Conservation (phyloP, 2,329 filamentous ascomycete genomes). For the Microdochium bolleyi region DNA sequence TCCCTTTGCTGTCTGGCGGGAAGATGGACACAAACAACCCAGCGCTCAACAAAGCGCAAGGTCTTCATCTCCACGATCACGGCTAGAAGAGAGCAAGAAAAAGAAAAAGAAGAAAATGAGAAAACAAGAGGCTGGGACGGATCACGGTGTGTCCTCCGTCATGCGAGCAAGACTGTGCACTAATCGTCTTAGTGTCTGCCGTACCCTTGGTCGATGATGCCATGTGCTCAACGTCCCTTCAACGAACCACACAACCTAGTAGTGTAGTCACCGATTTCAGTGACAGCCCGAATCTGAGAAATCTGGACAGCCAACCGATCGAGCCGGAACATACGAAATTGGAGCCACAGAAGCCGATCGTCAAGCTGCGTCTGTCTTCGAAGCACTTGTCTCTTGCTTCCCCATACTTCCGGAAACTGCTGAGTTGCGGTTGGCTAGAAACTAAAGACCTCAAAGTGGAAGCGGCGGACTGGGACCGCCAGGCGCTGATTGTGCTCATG, state of each 20-base stretch:
- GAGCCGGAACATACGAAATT: background rate
- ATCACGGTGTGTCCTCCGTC: background rate
- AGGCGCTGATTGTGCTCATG: background rate
- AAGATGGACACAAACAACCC: background rate
- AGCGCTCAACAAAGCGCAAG: background rate
- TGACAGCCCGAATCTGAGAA: background rate
- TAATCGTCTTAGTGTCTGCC: background rate
- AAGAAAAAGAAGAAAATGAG: background rate
- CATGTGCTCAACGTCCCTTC: background rate
- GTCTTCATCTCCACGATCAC: background rate
- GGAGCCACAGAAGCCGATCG: background rate
- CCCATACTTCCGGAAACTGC: background rate
- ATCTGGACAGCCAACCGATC: background rate
- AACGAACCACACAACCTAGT: background rate
- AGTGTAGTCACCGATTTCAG: background rate
- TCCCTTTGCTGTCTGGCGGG: background rate
- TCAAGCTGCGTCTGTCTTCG: background rate
- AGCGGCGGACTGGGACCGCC: background rate
- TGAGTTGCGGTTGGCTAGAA: background rate
- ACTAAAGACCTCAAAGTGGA: background rate
- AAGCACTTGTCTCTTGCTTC: background rate
- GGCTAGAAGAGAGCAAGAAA: background rate
- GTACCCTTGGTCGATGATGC: background rate
- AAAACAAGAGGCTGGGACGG: background rate
- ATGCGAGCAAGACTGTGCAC: background rate